Conservation (phyloP, 768 basidiomycete genomes). For the Dictyophora rubrovolvata region DNA sequence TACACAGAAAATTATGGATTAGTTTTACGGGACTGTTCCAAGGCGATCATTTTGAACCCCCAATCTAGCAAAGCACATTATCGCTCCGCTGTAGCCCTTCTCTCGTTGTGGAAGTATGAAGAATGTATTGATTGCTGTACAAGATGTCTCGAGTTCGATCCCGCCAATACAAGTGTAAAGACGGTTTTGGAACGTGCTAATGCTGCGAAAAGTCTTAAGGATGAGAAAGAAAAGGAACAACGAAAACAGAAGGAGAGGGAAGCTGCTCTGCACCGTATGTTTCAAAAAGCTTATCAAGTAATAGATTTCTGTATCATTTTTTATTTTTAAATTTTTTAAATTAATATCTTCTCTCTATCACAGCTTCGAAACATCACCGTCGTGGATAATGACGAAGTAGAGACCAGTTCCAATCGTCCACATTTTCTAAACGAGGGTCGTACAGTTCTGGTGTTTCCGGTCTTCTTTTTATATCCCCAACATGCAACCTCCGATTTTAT, state of each 20-base stretch:
- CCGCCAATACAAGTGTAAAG: conserved; percentile 44
- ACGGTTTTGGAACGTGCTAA: conserved; percentile 36
- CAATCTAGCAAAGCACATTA: conserved; percentile 76
- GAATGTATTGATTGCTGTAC: conserved; percentile 80
- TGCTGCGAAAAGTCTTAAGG: conserved; percentile 21
- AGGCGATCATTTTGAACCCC: conserved; percentile 50
- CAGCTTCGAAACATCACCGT: conserved; percentile 69
- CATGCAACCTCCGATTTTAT: conserved; percentile 84
- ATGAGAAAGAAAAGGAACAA: conserved; percentile 41
- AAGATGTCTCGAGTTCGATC: conserved; percentile 52
- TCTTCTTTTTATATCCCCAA: conserved; percentile 90
- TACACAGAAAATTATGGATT: conserved; percentile 75
- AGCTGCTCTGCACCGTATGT: conserved; percentile 36
- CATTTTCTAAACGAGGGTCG: conserved; percentile 51
- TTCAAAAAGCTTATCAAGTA: conserved; percentile 60
- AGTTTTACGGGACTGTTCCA: conserved; percentile 78
- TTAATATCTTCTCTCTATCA: conserved; percentile 5
- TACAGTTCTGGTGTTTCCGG: conserved; percentile 65
- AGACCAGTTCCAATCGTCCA: conserved; percentile 48
- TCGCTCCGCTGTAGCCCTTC: conserved; percentile 69
- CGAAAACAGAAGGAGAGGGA: conserved; percentile 39
- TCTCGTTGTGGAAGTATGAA: conserved; percentile 61
- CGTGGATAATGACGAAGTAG: conserved; percentile 40
- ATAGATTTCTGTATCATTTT: conserved; percentile 15
- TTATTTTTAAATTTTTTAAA: neutral